Evolutionary conservation across 805 yeast genomes (phyloP).

Genomic region (Sugiyamaella americana): DNA sequence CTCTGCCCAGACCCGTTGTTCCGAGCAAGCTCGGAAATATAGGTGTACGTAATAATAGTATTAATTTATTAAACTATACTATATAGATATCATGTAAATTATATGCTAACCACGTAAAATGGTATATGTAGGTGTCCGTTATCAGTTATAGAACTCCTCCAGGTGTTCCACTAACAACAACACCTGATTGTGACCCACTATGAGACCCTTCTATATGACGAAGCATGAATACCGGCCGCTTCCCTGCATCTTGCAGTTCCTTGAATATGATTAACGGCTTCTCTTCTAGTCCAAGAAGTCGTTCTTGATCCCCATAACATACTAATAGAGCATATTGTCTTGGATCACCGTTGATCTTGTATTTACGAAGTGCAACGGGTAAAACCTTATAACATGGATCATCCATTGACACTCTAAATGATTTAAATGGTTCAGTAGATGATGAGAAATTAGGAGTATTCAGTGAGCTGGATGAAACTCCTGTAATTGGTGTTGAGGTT

Average conservation of each 20-base stretch:
- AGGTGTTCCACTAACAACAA: neutral
- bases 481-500: neutral
- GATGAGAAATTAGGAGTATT: conserved; percentile 7
- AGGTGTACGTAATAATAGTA: too few relatives aligned
- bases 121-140: too few relatives aligned
- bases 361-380: conserved; percentile 83
- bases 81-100: too few relatives aligned
- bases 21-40: too few relatives aligned
- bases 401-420: conserved; percentile 76
- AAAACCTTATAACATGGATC: conserved; percentile 86
- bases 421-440: conserved; percentile 65
- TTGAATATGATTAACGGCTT: conserved; percentile 82
- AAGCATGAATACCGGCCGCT: conserved; percentile 87
- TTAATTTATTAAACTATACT: too few relatives aligned
- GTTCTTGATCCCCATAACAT: conserved; percentile 85
- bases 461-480: conserved; percentile 1
- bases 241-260: conserved; percentile 76
- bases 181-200: neutral
- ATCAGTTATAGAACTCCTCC: conserved; percentile 2
- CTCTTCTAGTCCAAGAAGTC: conserved; percentile 76
- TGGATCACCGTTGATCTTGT: conserved; percentile 77
- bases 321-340: conserved; percentile 81
- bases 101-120: too few relatives aligned
- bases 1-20: too few relatives aligned
- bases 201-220: conserved; percentile 31